Conservation (phyloP, 129 eudicot species). For the Chrysanthemum lavandulifolium region DNA sequence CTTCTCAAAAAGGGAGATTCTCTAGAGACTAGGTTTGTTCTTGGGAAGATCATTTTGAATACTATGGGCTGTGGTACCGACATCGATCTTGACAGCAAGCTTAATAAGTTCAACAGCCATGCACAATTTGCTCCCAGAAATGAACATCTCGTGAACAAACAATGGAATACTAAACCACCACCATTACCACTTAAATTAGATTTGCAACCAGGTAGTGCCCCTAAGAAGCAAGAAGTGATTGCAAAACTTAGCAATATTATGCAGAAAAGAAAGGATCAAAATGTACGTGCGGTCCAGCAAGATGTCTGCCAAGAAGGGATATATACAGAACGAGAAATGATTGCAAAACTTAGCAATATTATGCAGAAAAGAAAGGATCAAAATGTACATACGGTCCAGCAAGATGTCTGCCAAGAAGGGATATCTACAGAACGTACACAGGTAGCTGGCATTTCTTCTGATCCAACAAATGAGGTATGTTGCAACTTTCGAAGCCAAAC, state of each 20-base stretch:
- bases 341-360: not conserved
- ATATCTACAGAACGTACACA: constrained; percentile 2
- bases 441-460: constrained; percentile 18
- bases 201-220: not conserved
- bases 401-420: constrained; percentile 11
- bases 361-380: constrained; percentile 5
- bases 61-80: constrained; percentile 41
- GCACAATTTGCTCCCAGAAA: not conserved
- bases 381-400: not conserved
- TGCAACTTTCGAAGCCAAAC: constrained; percentile 14
- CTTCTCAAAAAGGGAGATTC: constrained; percentile 48
- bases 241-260: constrained; percentile 11
- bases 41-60: constrained; percentile 70
- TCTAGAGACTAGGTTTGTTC: constrained; percentile 51
- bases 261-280: constrained; percentile 2
- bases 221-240: constrained; percentile 21
- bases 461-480: constrained; percentile 15
- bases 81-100: not conserved
- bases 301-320: constrained; percentile 11
- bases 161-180: constrained; percentile 17
- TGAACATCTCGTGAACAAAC: constrained; percentile 10
- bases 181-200: constrained; percentile 10
- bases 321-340: not conserved
- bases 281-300: not conserved
- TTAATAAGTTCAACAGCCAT: constrained; percentile 6